Evolutionary conservation across 2,329 filamentous ascomycete genomes (phyloP).

Genomic region (Fusarium goolgardi): DNA sequence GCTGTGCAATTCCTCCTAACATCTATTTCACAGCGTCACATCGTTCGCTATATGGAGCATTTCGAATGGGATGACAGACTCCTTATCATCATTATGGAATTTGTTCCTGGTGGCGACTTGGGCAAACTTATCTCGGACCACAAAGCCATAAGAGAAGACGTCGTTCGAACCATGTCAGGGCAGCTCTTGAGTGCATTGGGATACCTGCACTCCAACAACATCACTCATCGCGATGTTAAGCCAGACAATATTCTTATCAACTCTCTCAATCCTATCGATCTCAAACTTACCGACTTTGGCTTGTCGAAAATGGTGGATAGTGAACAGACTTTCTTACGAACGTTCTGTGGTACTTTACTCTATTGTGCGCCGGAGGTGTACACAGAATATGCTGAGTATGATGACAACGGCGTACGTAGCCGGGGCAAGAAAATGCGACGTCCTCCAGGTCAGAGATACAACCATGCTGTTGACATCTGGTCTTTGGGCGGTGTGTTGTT

Average conservation of each 20-base stretch:
- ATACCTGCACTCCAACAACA: slow-evolving; percentile 87
- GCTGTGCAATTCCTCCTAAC: slow-evolving; percentile 23
- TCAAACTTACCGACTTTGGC: slow-evolving; percentile 97
- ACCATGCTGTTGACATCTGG: slow-evolving; percentile 95
- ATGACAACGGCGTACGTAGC: slow-evolving; percentile 74
- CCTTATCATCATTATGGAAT: slow-evolving; percentile 99
- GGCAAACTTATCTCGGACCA: slow-evolving; percentile 75
- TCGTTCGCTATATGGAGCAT: slow-evolving; percentile 91
- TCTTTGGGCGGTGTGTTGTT: slow-evolving; percentile 94
- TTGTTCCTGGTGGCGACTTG: slow-evolving; percentile 83
- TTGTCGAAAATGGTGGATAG: slow-evolving; percentile 94
- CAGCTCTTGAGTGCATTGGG: slow-evolving; percentile 85
- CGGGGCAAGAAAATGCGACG: slow-evolving; percentile 73
- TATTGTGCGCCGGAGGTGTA: slow-evolving; percentile 99
- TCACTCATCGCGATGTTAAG: slow-evolving; percentile 98
- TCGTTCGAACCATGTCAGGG: slow-evolving; percentile 76
- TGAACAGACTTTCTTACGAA: slow-evolving; percentile 91
- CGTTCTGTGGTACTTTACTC: slow-evolving; percentile 93
- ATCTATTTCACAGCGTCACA: slow-evolving; percentile 71
- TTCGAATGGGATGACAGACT: slow-evolving; percentile 83
- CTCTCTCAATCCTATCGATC: slow-evolving; percentile 75
- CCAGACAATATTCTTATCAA: slow-evolving; percentile 95
- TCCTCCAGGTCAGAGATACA: slow-evolving; percentile 74
- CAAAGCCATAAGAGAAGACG: slow-evolving; percentile 72
- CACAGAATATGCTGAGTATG: slow-evolving; percentile 74